Evolutionary conservation across 2,329 filamentous ascomycete genomes (phyloP).

Genomic region (Teratosphaeria viscida): DNA sequence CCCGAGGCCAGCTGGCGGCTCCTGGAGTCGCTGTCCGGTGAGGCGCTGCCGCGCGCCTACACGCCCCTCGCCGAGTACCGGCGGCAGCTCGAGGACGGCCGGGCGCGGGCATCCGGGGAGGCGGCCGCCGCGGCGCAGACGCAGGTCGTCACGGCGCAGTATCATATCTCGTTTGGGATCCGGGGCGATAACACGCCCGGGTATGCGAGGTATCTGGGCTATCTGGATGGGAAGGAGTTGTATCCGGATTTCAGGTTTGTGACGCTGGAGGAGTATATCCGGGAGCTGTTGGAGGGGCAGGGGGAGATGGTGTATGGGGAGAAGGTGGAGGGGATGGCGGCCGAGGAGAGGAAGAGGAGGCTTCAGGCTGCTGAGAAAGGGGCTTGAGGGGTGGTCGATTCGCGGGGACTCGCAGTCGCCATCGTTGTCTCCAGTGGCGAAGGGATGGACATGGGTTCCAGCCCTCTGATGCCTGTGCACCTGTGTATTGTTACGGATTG

Average conservation of each 20-base stretch:
- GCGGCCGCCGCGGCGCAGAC: background rate
- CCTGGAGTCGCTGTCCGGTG: slow-evolving; percentile 40
- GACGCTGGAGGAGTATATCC: background rate
- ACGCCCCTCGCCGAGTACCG: slow-evolving; percentile 27
- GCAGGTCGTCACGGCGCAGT: slow-evolving; percentile 26
- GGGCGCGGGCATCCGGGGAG: background rate
- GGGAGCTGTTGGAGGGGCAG: background rate
- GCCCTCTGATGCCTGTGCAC: too few relatives aligned
- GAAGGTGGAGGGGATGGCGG: background rate
- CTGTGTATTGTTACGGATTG: too few relatives aligned
- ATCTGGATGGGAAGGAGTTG: slow-evolving; percentile 39
- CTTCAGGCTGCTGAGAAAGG: background rate
- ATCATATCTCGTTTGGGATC: slow-evolving; percentile 37
- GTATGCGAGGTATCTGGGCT: slow-evolving; percentile 40
- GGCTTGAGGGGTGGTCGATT: background rate
- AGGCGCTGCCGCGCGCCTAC: slow-evolving; percentile 29
- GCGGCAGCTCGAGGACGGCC: slow-evolving; percentile 24
- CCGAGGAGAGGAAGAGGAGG: background rate
- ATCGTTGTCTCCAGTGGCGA: too few relatives aligned
- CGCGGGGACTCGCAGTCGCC: too few relatives aligned
- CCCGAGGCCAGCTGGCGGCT: slow-evolving; percentile 38
- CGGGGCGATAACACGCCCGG: slow-evolving; percentile 45
- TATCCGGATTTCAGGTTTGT: background rate
- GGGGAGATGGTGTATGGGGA: background rate
- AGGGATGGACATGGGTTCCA: too few relatives aligned